A percentile compares a stretch with the other conserved stretches of the same genome.
phyloP scores from a whole-genome alignment of 1,139 yeast genomes.

The Scheffersomyces illinoinensis region DNA sequence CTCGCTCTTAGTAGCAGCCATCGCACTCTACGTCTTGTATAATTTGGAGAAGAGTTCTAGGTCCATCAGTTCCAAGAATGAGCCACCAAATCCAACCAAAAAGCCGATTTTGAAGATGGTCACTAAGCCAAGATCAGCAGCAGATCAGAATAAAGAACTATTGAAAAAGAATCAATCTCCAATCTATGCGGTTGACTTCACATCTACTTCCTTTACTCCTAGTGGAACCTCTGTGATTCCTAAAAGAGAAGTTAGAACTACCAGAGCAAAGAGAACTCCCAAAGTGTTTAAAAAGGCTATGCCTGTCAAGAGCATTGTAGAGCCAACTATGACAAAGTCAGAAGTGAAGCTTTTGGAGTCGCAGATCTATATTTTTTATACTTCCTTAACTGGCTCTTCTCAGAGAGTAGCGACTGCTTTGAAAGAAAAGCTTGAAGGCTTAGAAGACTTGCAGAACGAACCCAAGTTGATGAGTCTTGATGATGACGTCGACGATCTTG shows the following conservation, averaged over 20 bases:
- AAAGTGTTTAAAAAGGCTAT: conserved; percentile 41
- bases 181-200: conserved; percentile 47
- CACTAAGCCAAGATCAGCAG: background rate
- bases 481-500: conserved; percentile 84
- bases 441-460: conserved; percentile 33
- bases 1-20: conserved; percentile 19
- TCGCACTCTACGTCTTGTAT: conserved; percentile 9
- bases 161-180: conserved; percentile 25
- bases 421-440: conserved; percentile 30
- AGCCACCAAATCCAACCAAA: conserved; percentile 1
- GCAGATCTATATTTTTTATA: conserved; percentile 68
- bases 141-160: background rate
- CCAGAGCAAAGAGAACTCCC: conserved; percentile 31
- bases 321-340: conserved; percentile 31
- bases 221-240: conserved; percentile 23
- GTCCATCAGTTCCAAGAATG: too few species aligned
- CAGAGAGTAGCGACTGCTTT: conserved; percentile 64
- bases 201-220: conserved; percentile 36
- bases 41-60: conserved; percentile 2
- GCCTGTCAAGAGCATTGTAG: conserved; percentile 15
- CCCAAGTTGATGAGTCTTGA: conserved; percentile 66
- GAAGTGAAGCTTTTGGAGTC: conserved; percentile 38
- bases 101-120: background rate
- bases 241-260: conserved; percentile 16
- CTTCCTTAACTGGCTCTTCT: conserved; percentile 83